Base-by-base conservation (phyloP, 257 asterid genomes). In the Solanum medicagineum region DNA sequence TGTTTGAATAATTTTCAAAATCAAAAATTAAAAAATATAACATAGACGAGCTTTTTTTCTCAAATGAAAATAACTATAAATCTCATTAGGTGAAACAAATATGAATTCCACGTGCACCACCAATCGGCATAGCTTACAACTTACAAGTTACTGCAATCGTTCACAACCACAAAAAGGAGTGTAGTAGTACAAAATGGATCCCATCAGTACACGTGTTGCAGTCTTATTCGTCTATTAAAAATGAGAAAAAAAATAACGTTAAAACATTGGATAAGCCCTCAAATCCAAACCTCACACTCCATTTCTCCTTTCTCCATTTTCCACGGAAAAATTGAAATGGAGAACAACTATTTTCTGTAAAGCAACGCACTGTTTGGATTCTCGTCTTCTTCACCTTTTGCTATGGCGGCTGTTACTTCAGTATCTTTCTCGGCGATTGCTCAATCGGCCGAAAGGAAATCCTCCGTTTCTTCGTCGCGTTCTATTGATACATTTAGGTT, bases 391-490 rank as follows among this genome's bases (percentile, higher is more conserved):
- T 49, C 71, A 60, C 75, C 55, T 16, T 57, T 22, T 42, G 1
- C 20, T 55, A 93, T 92, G 97, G 92, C 97, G 89, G 90, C 94
- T 56, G 81, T 92, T 77, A 86, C 92, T 85, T 89, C 95, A 22
- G 83, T 91, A 6, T 90, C 94, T 5, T 86, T 92, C 86, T 57
- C 92, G 16, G 92, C 91, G 16, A 79, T 87, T 24, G 51, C 87
- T 85, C 93, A 91, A 82, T 90, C 92, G 14, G 54, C 92, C 26
- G 91, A 88, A 74, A 74, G 93, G 63, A 92, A 87, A 81, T 88
- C 81, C 0, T 40, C 74, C 14, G 51, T 87, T 49, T 80, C 84
- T 62, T 83, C 85, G 59, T 70, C 84, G n/a, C 80, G 89, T 6
- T 79, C 80, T 83, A 83, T 83, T 49, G 90, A 92, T 45, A 89